Percentiles rank a stretch among this genome's conserved stretches.
Conservation (phyloP, 2,329 filamentous ascomycete genomes). For the Neonectria hederae region DNA sequence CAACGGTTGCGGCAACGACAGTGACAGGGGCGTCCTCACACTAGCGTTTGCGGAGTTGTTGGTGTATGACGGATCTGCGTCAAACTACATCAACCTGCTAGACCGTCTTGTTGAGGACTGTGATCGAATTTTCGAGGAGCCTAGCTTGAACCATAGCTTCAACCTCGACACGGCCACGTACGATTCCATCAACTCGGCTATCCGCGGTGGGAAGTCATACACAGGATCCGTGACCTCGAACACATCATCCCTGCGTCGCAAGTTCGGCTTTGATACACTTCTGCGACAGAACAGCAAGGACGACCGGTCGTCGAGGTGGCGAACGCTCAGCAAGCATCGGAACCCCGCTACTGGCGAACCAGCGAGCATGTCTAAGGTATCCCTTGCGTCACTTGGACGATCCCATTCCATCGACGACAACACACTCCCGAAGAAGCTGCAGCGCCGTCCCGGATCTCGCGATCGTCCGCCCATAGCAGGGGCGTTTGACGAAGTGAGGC, state of each 20-base stretch:
- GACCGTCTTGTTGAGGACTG: slow-evolving; percentile 91
- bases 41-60: slow-evolving; percentile 89
- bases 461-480: slow-evolving; percentile 70
- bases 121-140: slow-evolving; percentile 84
- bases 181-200: slow-evolving; percentile 67
- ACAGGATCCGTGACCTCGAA: slow-evolving; percentile 85
- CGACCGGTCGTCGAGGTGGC: slow-evolving; percentile 82
- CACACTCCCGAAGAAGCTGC: slow-evolving; percentile 54
- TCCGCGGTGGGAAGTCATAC: slow-evolving; percentile 66
- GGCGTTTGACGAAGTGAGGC: slow-evolving; percentile 69
- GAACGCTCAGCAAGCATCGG: slow-evolving; percentile 86
- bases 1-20: slow-evolving; percentile 90
- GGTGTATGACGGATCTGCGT: slow-evolving; percentile 78
- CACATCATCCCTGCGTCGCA: slow-evolving; percentile 83
- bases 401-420: slow-evolving; percentile 81
- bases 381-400: slow-evolving; percentile 70
- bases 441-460: slow-evolving; percentile 63
- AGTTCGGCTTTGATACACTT: slow-evolving; percentile 82
- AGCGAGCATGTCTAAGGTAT: slow-evolving; percentile 72
- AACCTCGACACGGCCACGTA: slow-evolving; percentile 55
- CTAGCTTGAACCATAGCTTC: slow-evolving; percentile 53
- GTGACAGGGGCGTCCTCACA: slow-evolving; percentile 87
- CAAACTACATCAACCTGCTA: slow-evolving; percentile 86
- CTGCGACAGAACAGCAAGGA: slow-evolving; percentile 82
- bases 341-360: slow-evolving; percentile 67